Evolutionary conservation across 106 monocot genomes (phyloP).

Genomic region (Alisma plantagoaquatica): DNA sequence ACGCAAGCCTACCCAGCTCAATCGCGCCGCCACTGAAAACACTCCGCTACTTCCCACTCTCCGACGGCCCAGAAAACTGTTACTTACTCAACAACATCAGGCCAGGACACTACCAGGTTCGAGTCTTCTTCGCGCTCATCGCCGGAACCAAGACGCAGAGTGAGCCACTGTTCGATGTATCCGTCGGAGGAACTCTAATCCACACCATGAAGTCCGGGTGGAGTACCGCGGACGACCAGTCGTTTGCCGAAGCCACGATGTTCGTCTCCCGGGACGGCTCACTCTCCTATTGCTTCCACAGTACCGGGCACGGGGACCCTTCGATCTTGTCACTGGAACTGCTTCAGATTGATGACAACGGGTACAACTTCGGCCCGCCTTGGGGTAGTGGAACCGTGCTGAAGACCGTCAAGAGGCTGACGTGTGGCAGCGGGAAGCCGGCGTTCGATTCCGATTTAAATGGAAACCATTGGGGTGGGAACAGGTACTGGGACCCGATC

Average conservation of each 20-base stretch:
- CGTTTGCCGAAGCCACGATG: slow-evolving; percentile 75
- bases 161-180: slow-evolving; percentile 89
- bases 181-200: slow-evolving; percentile 78
- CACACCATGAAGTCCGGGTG: slow-evolving; percentile 76
- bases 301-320: slow-evolving; percentile 95
- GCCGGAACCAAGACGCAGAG: slow-evolving; percentile 37
- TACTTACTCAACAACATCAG: slow-evolving; percentile 66
- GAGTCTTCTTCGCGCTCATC: slow-evolving; percentile 70
- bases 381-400: slow-evolving; percentile 48
- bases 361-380: slow-evolving; percentile 47
- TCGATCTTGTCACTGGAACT: slow-evolving; percentile 83
- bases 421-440: slow-evolving; percentile 57
- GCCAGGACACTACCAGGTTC: slow-evolving; percentile 54
- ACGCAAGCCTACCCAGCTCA: slow-evolving; percentile 41
- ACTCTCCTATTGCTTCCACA: slow-evolving; percentile 68
- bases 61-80: slow-evolving; percentile 95
- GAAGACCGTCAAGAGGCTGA: slow-evolving; percentile 68
- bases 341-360: slow-evolving; percentile 65
- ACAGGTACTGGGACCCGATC: slow-evolving; percentile 72
- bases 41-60: slow-evolving; percentile 88
- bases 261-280: slow-evolving; percentile 42
- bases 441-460: slow-evolving; percentile 84
- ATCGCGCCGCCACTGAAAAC: slow-evolving; percentile 73
- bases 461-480: slow-evolving; percentile 84
- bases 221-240: slow-evolving; percentile 65